A percentile compares a stretch with the other conserved stretches of the same genome.
Conservation (phyloP, 768 basidiomycete species). For the Lactarius sanguifluus region DNA sequence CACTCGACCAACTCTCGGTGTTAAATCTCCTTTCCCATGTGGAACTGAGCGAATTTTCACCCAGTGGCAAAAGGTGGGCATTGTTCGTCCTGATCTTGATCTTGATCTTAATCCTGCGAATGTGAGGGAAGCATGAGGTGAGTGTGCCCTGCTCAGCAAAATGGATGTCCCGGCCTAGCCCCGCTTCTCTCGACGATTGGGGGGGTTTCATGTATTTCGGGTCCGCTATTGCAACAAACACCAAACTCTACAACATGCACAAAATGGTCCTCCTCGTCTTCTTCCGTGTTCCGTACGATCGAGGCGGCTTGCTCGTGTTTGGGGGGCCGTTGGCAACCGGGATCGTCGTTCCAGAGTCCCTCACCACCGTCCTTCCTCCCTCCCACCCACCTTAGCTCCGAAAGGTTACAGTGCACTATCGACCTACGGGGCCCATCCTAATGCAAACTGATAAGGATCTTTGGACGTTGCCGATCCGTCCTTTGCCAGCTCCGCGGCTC, state of each 20-base stretch:
- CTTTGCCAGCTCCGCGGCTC: slow-evolving; percentile 21
- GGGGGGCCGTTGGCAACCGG: slow-evolving; percentile 21
- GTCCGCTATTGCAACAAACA: slow-evolving; percentile 19
- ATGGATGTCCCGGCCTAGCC: slow-evolving; percentile 9
- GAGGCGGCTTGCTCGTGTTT: slow-evolving; percentile 21
- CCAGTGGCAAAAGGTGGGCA: slow-evolving; percentile 21
- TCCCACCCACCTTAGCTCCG: slow-evolving; percentile 14
- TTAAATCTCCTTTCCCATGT: slow-evolving; percentile 5
- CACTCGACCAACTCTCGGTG: slow-evolving; percentile 9
- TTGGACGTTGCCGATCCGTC: slow-evolving; percentile 17
- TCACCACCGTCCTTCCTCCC: background rate
- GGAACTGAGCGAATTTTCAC: background rate
- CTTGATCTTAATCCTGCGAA: slow-evolving; percentile 4
- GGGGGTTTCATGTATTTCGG: slow-evolving; percentile 1
- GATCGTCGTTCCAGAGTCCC: slow-evolving; percentile 19
- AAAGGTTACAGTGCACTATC: slow-evolving; percentile 9
- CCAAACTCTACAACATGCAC: slow-evolving; percentile 14
- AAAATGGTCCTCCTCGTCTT: slow-evolving; percentile 3
- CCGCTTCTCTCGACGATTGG: slow-evolving; percentile 6
- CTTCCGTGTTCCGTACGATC: slow-evolving; percentile 24
- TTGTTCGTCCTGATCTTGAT: slow-evolving; percentile 12
- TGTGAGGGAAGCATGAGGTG: slow-evolving; percentile 13
- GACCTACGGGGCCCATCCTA: slow-evolving; percentile 5
- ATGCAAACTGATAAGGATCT: slow-evolving; percentile 6
- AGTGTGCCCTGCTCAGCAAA: slow-evolving; percentile 8